These are phyloP conservation scores for Xylariales sp. DNA, from an alignment of 2,329 filamentous ascomycete genomes.

Conservation along the genomic window DNA sequence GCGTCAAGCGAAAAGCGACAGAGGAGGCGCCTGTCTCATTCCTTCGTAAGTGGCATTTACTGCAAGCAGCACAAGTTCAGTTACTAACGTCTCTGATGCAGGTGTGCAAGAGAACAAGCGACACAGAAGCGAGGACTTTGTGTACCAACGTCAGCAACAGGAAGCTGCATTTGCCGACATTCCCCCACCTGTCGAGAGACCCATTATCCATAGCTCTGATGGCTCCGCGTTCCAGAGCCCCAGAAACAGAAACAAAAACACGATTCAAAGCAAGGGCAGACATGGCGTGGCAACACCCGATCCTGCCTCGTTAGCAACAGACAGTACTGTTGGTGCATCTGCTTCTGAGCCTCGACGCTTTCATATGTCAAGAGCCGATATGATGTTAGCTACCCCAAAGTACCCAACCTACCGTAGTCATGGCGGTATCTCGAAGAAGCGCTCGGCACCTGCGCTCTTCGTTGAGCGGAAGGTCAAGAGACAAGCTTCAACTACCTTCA, in stretches of 20 bases:
- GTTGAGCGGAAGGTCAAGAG: slow-evolving; percentile 45
- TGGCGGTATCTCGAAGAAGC: slow-evolving; percentile 36
- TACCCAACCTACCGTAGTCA: slow-evolving; percentile 18
- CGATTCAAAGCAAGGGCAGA: neutral
- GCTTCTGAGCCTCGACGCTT: slow-evolving; percentile 44
- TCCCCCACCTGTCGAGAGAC: slow-evolving; percentile 23
- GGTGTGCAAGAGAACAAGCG: slow-evolving; percentile 52
- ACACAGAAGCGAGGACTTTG: slow-evolving; percentile 46
- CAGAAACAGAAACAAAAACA: slow-evolving; percentile 12
- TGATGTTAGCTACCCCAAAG: slow-evolving; percentile 26
- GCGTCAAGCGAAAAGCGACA: slow-evolving; percentile 57
- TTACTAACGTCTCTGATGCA: slow-evolving; percentile 21
- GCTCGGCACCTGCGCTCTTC: slow-evolving; percentile 46
- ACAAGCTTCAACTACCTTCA: slow-evolving; percentile 18
- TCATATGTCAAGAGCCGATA: slow-evolving; percentile 47
- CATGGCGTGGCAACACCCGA: neutral
- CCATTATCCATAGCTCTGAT: slow-evolving; percentile 46
- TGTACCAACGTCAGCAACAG: slow-evolving; percentile 49
- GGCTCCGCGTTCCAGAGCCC: slow-evolving; percentile 18
- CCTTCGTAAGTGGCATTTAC: slow-evolving; percentile 39
- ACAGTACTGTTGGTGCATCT: slow-evolving; percentile 9
- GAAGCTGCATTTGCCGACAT: slow-evolving; percentile 22
- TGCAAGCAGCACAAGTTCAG: slow-evolving; percentile 5
- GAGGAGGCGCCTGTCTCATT: slow-evolving; percentile 50
- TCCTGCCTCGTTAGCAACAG: slow-evolving; percentile 2